Conservation (phyloP, 139 green algal genomes). For the Eudorina sp. region DNA sequence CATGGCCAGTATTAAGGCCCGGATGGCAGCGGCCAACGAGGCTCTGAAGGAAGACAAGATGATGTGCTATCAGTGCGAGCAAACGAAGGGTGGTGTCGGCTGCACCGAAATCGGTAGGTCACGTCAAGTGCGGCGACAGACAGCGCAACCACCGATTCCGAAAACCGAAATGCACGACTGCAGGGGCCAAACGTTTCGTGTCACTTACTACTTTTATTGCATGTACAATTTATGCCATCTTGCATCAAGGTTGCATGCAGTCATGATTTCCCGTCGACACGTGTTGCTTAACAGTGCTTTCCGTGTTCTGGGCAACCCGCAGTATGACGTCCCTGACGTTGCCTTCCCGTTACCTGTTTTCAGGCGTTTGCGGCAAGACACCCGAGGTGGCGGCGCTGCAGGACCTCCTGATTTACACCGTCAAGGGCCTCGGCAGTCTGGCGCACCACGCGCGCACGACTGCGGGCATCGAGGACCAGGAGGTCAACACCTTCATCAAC, state of each 20-base stretch:
- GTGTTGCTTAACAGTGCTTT: too few species aligned
- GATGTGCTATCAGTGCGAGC: constrained; percentile 71
- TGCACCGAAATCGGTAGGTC: constrained; percentile 69
- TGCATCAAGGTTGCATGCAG: too few species aligned
- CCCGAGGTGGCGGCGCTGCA: constrained; percentile 73
- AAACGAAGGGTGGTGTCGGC: constrained; percentile 71
- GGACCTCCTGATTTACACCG: constrained; percentile 72
- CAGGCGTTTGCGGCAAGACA: constrained; percentile 81
- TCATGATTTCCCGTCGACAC: too few species aligned
- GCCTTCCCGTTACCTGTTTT: not conserved
- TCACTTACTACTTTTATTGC: too few species aligned
- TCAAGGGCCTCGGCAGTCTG: constrained; percentile 47
- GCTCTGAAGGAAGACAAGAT: constrained; percentile 31
- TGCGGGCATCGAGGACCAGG: constrained; percentile 43
- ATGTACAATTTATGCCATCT: too few species aligned
- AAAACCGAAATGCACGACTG: too few species aligned
- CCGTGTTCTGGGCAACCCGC: too few species aligned
- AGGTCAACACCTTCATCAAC: constrained; percentile 70
- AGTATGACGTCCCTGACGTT: too few species aligned
- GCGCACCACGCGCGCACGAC: constrained; percentile 3
- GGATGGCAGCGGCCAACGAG: constrained; percentile 15
- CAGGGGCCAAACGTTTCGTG: too few species aligned
- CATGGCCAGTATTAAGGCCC: not conserved
- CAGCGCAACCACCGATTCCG: too few species aligned
- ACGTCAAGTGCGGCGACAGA: too few species aligned